These are phyloP conservation scores for Fragaria nilgerrensis DNA, from an alignment of 306 rosid species.

Conservation along the genomic window DNA sequence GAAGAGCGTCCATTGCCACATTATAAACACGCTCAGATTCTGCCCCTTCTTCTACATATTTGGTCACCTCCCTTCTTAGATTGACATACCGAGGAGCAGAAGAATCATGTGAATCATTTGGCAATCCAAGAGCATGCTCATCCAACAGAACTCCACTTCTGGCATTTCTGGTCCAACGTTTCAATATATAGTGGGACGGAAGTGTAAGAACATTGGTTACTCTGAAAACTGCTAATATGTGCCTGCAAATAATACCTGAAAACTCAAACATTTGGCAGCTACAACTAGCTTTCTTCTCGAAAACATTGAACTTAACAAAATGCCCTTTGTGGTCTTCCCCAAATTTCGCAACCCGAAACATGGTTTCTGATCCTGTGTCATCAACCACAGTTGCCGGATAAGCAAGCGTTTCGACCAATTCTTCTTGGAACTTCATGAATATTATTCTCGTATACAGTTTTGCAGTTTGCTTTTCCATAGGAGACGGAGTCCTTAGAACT, in stretches of 20 bases:
- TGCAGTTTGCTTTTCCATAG: constrained; percentile 42
- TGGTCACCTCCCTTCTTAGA: constrained; percentile 34
- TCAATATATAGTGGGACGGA: constrained; percentile 40
- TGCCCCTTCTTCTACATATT: constrained; percentile 40
- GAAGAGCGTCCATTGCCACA: constrained; percentile 31
- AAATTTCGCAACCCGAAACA: constrained; percentile 37
- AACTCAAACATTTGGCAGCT: constrained; percentile 42
- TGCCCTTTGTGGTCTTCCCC: constrained; percentile 31
- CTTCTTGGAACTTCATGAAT: constrained; percentile 35
- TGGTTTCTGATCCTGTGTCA: constrained; percentile 22
- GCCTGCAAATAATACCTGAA: constrained; percentile 41
- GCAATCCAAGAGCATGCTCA: constrained; percentile 29
- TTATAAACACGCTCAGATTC: constrained; percentile 27
- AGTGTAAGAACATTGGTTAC: constrained; percentile 44
- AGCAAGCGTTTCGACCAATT: constrained; percentile 35
- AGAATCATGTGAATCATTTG: constrained; percentile 26
- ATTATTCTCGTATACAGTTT: constrained; percentile 27
- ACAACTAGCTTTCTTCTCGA: constrained; percentile 37
- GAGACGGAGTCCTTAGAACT: constrained; percentile 37
- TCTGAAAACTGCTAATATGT: constrained; percentile 39
- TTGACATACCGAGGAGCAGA: constrained; percentile 27
- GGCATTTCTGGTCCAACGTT: constrained; percentile 44
- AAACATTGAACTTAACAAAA: constrained; percentile 33
- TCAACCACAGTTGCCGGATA: constrained; percentile 28
- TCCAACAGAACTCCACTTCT: constrained; percentile 36